These are phyloP conservation scores for Smallanthus sonchifolius DNA, from an alignment of 129 eudicot genomes.

Conservation along the genomic window DNA sequence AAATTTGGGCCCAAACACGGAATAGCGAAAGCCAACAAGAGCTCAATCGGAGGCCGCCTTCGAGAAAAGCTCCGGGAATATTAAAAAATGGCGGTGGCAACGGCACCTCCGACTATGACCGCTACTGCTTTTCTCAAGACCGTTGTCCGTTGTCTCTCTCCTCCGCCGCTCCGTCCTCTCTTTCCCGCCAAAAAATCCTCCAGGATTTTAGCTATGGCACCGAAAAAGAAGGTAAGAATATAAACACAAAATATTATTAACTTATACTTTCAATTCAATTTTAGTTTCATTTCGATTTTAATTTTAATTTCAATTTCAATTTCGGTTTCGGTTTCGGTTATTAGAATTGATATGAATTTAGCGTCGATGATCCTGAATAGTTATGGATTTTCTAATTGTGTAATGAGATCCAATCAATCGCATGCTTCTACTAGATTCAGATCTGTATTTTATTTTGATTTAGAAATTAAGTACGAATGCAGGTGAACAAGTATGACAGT, in stretches of 20 bases:
- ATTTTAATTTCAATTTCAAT: background rate
- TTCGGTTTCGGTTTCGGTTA: background rate
- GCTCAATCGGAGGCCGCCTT: background rate
- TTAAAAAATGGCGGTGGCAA: conserved; percentile 48
- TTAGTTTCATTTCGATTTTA: background rate
- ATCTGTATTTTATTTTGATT: background rate
- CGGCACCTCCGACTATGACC: conserved; percentile 27
- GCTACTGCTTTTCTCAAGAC: conserved; percentile 35
- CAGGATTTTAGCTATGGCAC: conserved; percentile 71
- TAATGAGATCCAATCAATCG: background rate
- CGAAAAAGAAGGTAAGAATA: conserved; percentile 61
- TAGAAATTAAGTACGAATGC: conserved; percentile 2
- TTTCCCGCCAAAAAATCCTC: conserved; percentile 34
- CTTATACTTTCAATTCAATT: no score
- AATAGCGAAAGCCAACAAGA: conserved; percentile 1
- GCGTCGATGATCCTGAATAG: background rate
- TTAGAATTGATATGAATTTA: background rate
- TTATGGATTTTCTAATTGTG: background rate
- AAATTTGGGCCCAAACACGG: conserved; percentile 8
- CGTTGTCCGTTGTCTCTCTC: conserved; percentile 24
- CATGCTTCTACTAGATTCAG: background rate
- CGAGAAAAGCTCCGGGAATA: conserved; percentile 4
- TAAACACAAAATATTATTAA: background rate
- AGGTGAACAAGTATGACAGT: conserved; percentile 85
- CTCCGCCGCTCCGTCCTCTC: conserved; percentile 20